A percentile compares a stretch with the other conserved stretches of the same genome.
These are phyloP conservation scores for Podospora pseudocomata DNA, from an alignment of 495 filamentous ascomycete species.

Conservation along the genomic window DNA sequence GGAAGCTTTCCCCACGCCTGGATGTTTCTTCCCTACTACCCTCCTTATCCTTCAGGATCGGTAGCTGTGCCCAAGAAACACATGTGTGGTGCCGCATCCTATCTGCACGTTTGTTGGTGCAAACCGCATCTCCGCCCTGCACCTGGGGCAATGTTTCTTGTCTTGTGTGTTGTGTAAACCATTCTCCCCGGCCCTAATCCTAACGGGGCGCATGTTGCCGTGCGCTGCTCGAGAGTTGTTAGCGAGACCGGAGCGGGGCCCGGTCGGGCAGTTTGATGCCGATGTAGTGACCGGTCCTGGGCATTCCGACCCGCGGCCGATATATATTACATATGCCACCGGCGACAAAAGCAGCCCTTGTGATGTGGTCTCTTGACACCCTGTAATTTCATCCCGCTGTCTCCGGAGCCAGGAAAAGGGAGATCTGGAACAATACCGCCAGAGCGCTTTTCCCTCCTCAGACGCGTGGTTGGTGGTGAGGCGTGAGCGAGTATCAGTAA, in stretches of 20 bases:
- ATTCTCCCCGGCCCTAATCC: neutral
- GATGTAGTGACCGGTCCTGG: constrained; percentile 10
- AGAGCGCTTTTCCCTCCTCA: neutral
- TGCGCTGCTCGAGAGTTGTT: constrained; percentile 3
- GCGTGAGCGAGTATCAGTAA: neutral
- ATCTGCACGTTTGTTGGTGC: constrained; percentile 13
- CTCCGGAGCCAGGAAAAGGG: neutral
- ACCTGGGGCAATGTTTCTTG: neutral
- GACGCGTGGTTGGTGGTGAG: neutral
- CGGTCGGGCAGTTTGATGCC: constrained; percentile 15
- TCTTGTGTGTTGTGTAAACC: neutral
- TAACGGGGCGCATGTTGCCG: neutral
- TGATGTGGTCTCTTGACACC: constrained; percentile 10
- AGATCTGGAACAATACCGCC: neutral
- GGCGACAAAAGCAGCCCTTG: neutral
- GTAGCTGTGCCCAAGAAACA: constrained; percentile 22
- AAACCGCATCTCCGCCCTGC: neutral
- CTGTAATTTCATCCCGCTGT: constrained; percentile 11
- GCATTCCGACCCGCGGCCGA: constrained; percentile 13
- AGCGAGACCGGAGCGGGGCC: constrained; percentile 17
- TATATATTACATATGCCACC: constrained; percentile 2
- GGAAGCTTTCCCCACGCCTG: constrained; percentile 8
- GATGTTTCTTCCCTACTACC: neutral
- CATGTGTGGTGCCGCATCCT: constrained; percentile 9
- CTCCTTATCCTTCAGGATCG: neutral